A percentile compares a stretch with the other conserved stretches of the same genome.
phyloP scores from a whole-genome alignment of 1,284 basidiomycete species.

The Cutaneotrichosporon mucoides region DNA sequence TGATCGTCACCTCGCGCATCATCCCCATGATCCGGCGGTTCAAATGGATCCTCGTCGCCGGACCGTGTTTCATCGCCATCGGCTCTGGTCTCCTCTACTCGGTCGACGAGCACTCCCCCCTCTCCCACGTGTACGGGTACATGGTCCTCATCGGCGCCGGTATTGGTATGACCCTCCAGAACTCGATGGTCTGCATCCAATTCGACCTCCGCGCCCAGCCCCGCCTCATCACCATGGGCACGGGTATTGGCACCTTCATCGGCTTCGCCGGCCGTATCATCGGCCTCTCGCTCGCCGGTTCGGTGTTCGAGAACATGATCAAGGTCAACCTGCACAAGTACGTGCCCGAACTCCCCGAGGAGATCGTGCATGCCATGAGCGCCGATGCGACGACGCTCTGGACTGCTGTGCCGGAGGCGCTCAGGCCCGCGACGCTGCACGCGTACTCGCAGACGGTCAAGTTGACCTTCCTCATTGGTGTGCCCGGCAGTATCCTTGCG shows the following conservation, averaged over 20 bases:
- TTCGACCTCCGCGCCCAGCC: slow-evolving; percentile 41
- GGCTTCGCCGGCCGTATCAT: slow-evolving; percentile 45
- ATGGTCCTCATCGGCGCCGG: slow-evolving; percentile 43
- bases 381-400: slow-evolving; percentile 37
- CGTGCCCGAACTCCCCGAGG: slow-evolving; percentile 27
- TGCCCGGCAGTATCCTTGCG: slow-evolving; percentile 36
- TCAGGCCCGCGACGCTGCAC: slow-evolving; percentile 25
- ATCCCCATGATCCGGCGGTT: slow-evolving; percentile 41
- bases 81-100: slow-evolving; percentile 43
- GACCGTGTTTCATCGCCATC: slow-evolving; percentile 36
- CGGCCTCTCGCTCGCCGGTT: slow-evolving; percentile 45
- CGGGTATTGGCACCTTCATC: slow-evolving; percentile 36
- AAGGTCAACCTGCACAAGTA: slow-evolving; percentile 31
- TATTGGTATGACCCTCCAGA: slow-evolving; percentile 41
- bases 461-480: slow-evolving; percentile 39
- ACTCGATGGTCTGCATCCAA: slow-evolving; percentile 44
- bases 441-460: slow-evolving; percentile 43
- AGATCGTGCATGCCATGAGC: slow-evolving; percentile 25
- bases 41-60: slow-evolving; percentile 42
- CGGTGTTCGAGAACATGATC: slow-evolving; percentile 47
- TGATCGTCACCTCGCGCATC: slow-evolving; percentile 40
- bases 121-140: slow-evolving; percentile 41
- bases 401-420: slow-evolving; percentile 29
- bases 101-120: slow-evolving; percentile 28
- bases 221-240: slow-evolving; percentile 37